Evolutionary conservation across 225 moss, liverwort and hornwort genomes (phyloP), one percentile per base, ranked within the genome.

Genomic region (Physcomitrium patens): DNA sequence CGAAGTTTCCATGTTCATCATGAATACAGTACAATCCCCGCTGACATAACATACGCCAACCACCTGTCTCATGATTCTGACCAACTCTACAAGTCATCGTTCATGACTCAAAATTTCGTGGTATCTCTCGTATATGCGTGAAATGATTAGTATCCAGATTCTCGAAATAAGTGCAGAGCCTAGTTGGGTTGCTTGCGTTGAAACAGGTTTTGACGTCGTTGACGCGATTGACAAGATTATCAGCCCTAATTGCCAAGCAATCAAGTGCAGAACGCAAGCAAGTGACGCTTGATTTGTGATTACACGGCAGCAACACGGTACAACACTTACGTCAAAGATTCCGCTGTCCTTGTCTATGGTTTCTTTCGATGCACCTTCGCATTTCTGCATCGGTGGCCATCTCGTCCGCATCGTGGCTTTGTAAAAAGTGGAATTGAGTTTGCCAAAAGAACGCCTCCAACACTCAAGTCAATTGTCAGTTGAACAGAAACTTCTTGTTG

Each of bases 151-250:
- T 37, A 37, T 3, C 31, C 7, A 65, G 82, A 71, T 71, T 60
- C 70, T 61, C 6, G 41, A 65, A 47, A 78, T 82, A 75, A 82
- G 70, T 82, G 81, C 17, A 2, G 49, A 9, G 10, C 70, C 31
- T 37, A 37, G 31, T 4, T 37, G 5, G 31, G 31, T 42, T 27
- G 63, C 12, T 12, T n/a, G 37, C 22, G 70, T 75, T 24, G 74
- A 53, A 53, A 68, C 43, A 19, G 7, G 15, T 69, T 10, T 13
- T 48, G 12, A 43, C 3, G 46, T 19, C 54, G 62, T 80, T 70
- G 75, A 80, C 54, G 47, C 56, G 45, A 37, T 69, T 4, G 61
- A 46, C 70, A 66, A 65, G 24, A 52, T 78, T 65, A 61, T 60
- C 50, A 62, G 19, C 31, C 31, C 31, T 50, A 59, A 3, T 20